Base-by-base conservation (phyloP, 2,329 filamentous ascomycete genomes). In the Claviceps humidiphila region DNA sequence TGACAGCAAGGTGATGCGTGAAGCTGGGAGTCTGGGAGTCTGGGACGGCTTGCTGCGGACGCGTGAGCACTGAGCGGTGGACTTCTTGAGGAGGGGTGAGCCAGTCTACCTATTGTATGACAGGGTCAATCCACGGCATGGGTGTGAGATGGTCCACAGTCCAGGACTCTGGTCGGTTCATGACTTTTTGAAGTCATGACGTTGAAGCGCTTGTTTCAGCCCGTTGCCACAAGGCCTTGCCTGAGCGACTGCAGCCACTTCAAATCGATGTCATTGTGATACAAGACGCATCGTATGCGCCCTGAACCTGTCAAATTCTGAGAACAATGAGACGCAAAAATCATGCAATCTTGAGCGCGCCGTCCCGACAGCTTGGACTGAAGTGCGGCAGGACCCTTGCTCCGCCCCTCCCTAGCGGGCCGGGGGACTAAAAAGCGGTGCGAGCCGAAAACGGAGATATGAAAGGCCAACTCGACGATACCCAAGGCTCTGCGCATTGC, bases 381-480 rank as follows among this genome's bases (percentile, higher is more conserved):
- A 54, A 47, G 53, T 47, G 55, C 58, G 57, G 57, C 55, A 58
- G 53, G 56, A 57, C 54, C 59, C 59, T 56, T 56, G 57, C 55
- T 34, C 55, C 55, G 55, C 55, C 55, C 59, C 57, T 55, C 56
- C 48, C 49, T 53, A 54, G 52, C 51, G 47, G 50, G 52, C 47
- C 48, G 44, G 51, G 55, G 53, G 56, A 55, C 61, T 60, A 60
- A 61, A 61, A 62, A 62, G 63, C 65, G 65, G 63, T 64, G 65
- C 65, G 65, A 67, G 62, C 65, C 65, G 65, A 65, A 59, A 61
- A 61, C 63, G 65, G 62, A 50, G 42, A 49, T 40, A 54, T 26
- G 24, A 38, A 54, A 44, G 30, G 37, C 42, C 49, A 49, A 17
- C 20, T 52, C 24, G 30, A 49, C 40, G 30, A 34, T 34, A 34